Evolutionary conservation across 495 filamentous ascomycete genomes (phyloP), one percentile per base, ranked within the genome.

Genomic region (Lichina pygmaea): DNA sequence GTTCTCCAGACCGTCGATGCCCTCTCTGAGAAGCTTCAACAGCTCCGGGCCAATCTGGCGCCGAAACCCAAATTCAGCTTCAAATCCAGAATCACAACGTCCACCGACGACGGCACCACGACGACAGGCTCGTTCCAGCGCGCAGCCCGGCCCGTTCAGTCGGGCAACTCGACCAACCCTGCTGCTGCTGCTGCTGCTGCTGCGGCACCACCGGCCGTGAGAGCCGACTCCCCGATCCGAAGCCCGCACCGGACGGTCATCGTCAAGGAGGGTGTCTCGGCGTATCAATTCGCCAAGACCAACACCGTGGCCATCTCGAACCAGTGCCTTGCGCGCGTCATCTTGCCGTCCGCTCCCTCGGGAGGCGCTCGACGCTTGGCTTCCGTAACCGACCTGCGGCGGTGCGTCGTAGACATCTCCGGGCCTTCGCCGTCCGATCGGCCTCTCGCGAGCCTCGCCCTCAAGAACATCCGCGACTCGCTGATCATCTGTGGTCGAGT

Each of bases 351-450:
- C 3, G 74, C 77, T 2, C 71, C 78, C 1, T 69, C 75, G 5
- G 64, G 66, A 30, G 65, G 78, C 0, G 73, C 74, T 0, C 36
- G 6, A 39, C 73, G 77, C 3, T 76, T 80, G 1, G 78, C 78
- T 2, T 77, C 76, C 2, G 60, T 94, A 16, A 79, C 73, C 0
- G 67, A 75, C n/a, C 58, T 93, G 12, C 57, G 65, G 3, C 66
- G 66, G 45, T 86, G 83, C 55, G 64, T 93, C 4, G 70, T 92
- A 33, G 78, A 92, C 57, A 75, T 92, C 64, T 75, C 75, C 1
- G 61, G 71, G 13, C 75, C 77, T 0, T 77, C 78, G 0, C 62
- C 61, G 15, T 61, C 65, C 12, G 68, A 68, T 13, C 63, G 66
- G 8, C 72, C 81, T 1, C 91, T 86, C 54, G 75, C 81, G 7